Evolutionary conservation across 345 rosid genomes (phyloP), one percentile per base, ranked within the genome.

Genomic region (Melaleuca quinquenervia): DNA sequence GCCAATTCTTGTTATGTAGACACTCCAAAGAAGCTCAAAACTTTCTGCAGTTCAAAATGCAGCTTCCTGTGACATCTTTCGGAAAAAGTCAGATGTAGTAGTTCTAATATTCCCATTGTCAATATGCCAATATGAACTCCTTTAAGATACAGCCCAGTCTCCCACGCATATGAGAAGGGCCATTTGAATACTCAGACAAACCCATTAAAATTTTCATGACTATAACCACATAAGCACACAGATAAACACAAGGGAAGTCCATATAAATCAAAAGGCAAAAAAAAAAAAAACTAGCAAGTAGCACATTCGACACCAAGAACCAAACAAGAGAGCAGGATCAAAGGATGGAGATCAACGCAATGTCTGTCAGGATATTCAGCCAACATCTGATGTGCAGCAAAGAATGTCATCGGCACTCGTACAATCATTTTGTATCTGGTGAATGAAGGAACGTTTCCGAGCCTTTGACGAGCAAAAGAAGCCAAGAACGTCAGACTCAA

Each of bases 321-420:
- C 26, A 0, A 36, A 18, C 0, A 18, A 70, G 48, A 70, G 80
- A 36, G 48, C 48, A 21, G 48, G 48, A 70, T 9, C 32, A 32
- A 36, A 18, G 80, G 26, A 11, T 18, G 80, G 26, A 20, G 26
- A 70, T 70, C 80, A 18, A 44, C 48, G 80, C 80, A 70, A 21
- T 24, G 48, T 86, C 88, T 87, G 16, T 83, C 87, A 52, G 88
- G 85, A 87, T 87, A 86, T 86, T 78, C 87, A 84, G 84, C 91
- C 83, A 89, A 88, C 91, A 87, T 6, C 21, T 84, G 44, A 52
- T 8, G 84, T 83, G 89, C 91, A 78, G 4, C 84, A 3, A 16
- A 83, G 36, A 32, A 36, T 5, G 80, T 36, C 80, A 36, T 70
- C 48, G 80, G 8, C 14, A 36, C 80, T 41, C 24, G 48, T 5